A percentile compares a stretch with the other conserved stretches of the same genome.
Conservation (phyloP, 2,329 filamentous ascomycete species). For the Incumbomyces lentus region DNA sequence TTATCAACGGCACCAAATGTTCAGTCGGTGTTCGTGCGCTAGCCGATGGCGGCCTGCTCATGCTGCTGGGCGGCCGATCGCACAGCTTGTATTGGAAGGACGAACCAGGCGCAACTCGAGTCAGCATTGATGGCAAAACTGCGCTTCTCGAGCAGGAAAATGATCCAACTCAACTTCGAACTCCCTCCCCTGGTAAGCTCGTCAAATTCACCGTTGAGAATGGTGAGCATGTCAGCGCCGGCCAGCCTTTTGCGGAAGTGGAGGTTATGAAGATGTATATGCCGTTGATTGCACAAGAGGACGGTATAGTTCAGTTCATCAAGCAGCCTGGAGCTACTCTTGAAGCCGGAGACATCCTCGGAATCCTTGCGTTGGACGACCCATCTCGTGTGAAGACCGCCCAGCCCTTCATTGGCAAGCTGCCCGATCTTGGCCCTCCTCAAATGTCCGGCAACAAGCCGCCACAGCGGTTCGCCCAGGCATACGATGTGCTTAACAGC, state of each 20-base stretch:
- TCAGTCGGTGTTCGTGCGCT: conserved; percentile 85
- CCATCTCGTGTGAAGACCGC: conserved; percentile 94
- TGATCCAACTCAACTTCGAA: conserved; percentile 91
- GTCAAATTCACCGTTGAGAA: conserved; percentile 97
- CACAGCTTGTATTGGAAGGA: conserved; percentile 99
- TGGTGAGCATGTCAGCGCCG: conserved; percentile 82
- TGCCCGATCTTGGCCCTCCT: conserved; percentile 76
- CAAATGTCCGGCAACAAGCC: conserved; percentile 85
- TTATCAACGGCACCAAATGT: conserved; percentile 98
- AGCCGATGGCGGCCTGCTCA: conserved; percentile 83
- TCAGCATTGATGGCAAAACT: conserved; percentile 97
- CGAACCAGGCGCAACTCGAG: conserved; percentile 85
- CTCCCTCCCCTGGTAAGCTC: conserved; percentile 90
- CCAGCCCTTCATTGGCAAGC: conserved; percentile 80
- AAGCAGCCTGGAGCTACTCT: conserved; percentile 98
- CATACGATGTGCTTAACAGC: conserved; percentile 69
- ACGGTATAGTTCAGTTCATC: conserved; percentile 93
- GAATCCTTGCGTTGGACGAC: conserved; percentile 89
- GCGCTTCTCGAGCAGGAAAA: conserved; percentile 97
- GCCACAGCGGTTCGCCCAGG: conserved; percentile 70
- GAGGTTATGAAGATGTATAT: conserved; percentile 99
- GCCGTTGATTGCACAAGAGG: conserved; percentile 89
- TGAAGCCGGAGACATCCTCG: conserved; percentile 96
- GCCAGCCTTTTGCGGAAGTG: conserved; percentile 89
- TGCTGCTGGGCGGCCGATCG: conserved; percentile 81